Percentiles rank a stretch among this genome's conserved stretches.
Conservation (phyloP, 129 eudicot genomes). For the Ambrosia trifida region DNA sequence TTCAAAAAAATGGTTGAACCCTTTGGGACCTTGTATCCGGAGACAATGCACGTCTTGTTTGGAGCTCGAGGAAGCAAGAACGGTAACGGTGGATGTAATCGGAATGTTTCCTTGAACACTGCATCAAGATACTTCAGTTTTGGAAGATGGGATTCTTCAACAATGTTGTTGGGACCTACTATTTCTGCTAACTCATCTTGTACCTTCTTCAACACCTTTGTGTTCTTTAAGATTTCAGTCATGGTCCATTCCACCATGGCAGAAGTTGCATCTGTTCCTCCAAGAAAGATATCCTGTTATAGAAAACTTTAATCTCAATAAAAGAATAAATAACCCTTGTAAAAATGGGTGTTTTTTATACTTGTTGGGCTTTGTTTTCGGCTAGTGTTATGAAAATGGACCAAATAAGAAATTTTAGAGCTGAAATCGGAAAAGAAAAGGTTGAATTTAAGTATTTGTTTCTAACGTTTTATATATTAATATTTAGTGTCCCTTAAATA, state of each 20-base stretch:
- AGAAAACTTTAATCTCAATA: not conserved
- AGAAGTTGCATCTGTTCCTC: conserved; percentile 24
- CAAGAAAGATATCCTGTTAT: conserved; percentile 24
- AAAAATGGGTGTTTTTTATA: no score
- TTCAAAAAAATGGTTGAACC: conserved; percentile 17
- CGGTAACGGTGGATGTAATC: conserved; percentile 17
- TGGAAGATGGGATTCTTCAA: conserved; percentile 23
- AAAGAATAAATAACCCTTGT: no score
- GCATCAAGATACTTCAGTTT: conserved; percentile 19
- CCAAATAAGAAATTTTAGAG: no score
- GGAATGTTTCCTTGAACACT: conserved; percentile 15
- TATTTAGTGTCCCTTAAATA: no score
- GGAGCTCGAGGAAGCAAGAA: conserved; percentile 24
- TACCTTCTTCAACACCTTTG: conserved; percentile 16
- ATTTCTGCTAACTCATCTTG: conserved; percentile 18
- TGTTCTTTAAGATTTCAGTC: conserved; percentile 15
- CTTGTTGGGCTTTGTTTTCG: no score
- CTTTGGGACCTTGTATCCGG: conserved; percentile 15
- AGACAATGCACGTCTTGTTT: conserved; percentile 6
- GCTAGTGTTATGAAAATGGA: no score
- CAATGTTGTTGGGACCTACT: conserved; percentile 17
- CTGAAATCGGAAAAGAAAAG: no score
- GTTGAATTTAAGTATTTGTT: no score
- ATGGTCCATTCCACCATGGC: conserved; percentile 27
- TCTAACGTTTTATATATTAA: no score